A percentile compares a stretch with the other conserved stretches of the same genome.
Evolutionary conservation across 139 green algal species (phyloP).

Genomic region (Chlorokybus atmophyticus): DNA sequence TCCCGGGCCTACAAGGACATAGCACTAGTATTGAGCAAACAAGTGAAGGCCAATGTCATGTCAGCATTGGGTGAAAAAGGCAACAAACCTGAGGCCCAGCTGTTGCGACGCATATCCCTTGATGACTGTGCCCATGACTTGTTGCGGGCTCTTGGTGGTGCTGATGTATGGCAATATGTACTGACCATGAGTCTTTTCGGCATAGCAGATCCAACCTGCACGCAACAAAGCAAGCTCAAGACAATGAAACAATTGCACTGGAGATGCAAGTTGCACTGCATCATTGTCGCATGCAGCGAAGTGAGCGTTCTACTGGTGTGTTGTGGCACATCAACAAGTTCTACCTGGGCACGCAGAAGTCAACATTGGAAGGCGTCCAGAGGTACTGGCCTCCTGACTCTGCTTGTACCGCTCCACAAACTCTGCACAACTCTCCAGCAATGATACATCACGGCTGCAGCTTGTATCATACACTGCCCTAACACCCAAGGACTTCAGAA

Average conservation of each 20-base stretch:
- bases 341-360: constrained; percentile 69
- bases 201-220: constrained; percentile 93
- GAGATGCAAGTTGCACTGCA: no score
- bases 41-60: no score
- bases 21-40: no score
- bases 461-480: constrained; percentile 57
- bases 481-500: constrained; percentile 50
- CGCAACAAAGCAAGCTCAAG: no score
- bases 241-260: no score
- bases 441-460: constrained; percentile 50
- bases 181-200: constrained; percentile 87
- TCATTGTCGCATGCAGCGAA: no score
- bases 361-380: constrained; percentile 56
- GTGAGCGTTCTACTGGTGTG: no score
- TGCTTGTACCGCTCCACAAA: constrained; percentile 48
- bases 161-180: constrained; percentile 72
- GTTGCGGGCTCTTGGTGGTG: constrained; percentile 72
- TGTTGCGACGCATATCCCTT: constrained; percentile 48
- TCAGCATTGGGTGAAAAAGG: no score
- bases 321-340: no score
- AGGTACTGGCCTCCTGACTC: constrained; percentile 2
- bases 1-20: constrained; percentile 15
- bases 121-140: constrained; percentile 71
- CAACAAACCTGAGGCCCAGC: constrained; percentile 22
- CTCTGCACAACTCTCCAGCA: constrained; percentile 69